These are phyloP conservation scores for Ramularia endophylla DNA, from an alignment of 2,329 filamentous ascomycete species.

Conservation along the genomic window DNA sequence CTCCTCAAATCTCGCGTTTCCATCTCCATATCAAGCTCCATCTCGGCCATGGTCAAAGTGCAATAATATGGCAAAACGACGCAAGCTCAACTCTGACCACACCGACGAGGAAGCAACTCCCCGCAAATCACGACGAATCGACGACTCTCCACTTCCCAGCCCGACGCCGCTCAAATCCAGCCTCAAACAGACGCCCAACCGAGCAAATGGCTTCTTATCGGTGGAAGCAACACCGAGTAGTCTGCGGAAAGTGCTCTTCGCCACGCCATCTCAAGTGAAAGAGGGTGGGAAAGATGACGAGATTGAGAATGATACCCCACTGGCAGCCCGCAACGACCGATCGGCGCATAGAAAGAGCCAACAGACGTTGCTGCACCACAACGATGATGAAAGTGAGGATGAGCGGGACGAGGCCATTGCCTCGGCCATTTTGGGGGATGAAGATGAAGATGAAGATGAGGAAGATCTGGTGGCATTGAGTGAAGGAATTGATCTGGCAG, in stretches of 20 bases:
- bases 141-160: constrained; percentile 9
- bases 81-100: constrained; percentile 11
- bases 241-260: constrained; percentile 42
- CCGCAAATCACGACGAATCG: constrained; percentile 16
- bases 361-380: constrained; percentile 66
- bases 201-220: constrained; percentile 19
- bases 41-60: constrained; percentile 1
- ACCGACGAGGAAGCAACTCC: constrained; percentile 21
- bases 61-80: constrained; percentile 22
- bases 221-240: constrained; percentile 38
- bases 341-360: constrained; percentile 85
- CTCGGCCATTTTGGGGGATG: constrained; percentile 26
- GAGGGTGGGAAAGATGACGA: constrained; percentile 39
- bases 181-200: constrained; percentile 26
- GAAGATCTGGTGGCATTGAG: constrained; percentile 34
- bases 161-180: constrained; percentile 30
- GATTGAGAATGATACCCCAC: constrained; percentile 35
- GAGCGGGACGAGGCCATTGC: constrained; percentile 42
- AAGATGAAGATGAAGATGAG: constrained; percentile 25
- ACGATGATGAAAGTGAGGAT: constrained; percentile 60
- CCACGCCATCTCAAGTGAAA: constrained; percentile 38
- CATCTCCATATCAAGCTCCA: constrained; percentile 3
- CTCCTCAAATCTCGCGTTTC: no score
- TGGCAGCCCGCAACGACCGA: constrained; percentile 64
- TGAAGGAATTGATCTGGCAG: constrained; percentile 38